Evolutionary conservation across 768 basidiomycete species (phyloP).

Genomic region (Lentinus brumalis): DNA sequence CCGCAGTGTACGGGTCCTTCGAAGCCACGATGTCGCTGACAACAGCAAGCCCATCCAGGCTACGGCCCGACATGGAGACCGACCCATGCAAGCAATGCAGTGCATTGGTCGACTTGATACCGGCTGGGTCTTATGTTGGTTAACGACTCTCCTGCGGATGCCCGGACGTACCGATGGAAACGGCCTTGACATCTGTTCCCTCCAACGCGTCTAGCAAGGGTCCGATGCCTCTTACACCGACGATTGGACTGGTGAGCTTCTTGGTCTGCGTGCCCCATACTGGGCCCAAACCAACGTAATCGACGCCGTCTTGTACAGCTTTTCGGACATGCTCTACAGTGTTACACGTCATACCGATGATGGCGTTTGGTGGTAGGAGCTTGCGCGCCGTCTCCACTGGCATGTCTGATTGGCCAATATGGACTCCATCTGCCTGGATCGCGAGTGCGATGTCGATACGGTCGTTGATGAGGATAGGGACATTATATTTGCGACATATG

Average conservation of each 20-base stretch:
- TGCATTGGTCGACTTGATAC: slow-evolving; percentile 80
- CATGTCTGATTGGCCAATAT: slow-evolving; percentile 90
- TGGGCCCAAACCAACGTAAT: slow-evolving; percentile 89
- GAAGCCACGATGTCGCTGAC: slow-evolving; percentile 86
- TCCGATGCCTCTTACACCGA: slow-evolving; percentile 78
- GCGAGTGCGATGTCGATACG: slow-evolving; percentile 87
- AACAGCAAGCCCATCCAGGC: slow-evolving; percentile 83
- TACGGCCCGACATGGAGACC: slow-evolving; percentile 55
- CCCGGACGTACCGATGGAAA: slow-evolving; percentile 74
- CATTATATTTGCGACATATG: slow-evolving; percentile 72
- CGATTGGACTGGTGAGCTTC: slow-evolving; percentile 57
- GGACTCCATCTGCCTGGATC: slow-evolving; percentile 75
- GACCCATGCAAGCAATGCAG: slow-evolving; percentile 75
- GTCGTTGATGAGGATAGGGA: slow-evolving; percentile 88
- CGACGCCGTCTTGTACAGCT: slow-evolving; percentile 66
- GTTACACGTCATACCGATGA: slow-evolving; percentile 84
- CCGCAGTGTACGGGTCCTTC: slow-evolving; percentile 50
- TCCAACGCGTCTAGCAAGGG: slow-evolving; percentile 64
- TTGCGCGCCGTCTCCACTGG: slow-evolving; percentile 62
- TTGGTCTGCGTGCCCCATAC: slow-evolving; percentile 85
- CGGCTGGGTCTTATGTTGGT: slow-evolving; percentile 52
- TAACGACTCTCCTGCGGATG: background rate
- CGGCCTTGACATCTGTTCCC: slow-evolving; percentile 65
- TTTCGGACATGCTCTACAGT: slow-evolving; percentile 61
- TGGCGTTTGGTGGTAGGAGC: slow-evolving; percentile 65